Percentiles rank a stretch among this genome's conserved stretches.
These are phyloP conservation scores for Xerocomus nothofagi DNA, from an alignment of 1,284 basidiomycete species.

Conservation along the genomic window DNA sequence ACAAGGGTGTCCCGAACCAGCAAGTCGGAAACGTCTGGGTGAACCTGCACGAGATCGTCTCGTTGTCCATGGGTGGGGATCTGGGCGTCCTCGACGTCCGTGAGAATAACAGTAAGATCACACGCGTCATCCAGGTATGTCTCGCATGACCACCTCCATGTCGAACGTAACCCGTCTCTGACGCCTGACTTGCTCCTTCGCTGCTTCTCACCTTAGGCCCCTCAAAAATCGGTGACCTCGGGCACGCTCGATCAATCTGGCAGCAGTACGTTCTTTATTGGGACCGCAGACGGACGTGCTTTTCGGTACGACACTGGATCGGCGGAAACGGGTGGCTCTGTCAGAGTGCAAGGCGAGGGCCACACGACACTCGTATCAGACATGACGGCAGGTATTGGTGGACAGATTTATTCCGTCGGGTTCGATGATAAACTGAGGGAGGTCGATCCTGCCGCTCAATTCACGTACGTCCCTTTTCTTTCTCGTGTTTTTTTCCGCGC, in stretches of 20 bases:
- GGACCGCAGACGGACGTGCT: constrained; percentile 82
- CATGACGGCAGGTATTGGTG: constrained; percentile 48
- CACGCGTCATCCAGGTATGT: constrained; percentile 61
- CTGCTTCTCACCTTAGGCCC: constrained; percentile 48
- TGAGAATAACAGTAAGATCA: constrained; percentile 58
- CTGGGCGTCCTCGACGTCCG: constrained; percentile 82
- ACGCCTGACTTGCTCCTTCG: background rate
- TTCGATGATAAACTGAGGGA: constrained; percentile 82
- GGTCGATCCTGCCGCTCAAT: constrained; percentile 50
- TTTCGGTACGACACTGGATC: constrained; percentile 58
- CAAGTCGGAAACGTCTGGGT: constrained; percentile 91
- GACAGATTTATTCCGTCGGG: constrained; percentile 67
- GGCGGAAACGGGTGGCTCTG: constrained; percentile 24
- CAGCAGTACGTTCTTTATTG: constrained; percentile 70
- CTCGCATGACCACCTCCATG: background rate
- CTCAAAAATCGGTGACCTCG: constrained; percentile 79
- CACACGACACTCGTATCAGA: constrained; percentile 76
- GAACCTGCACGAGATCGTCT: constrained; percentile 68
- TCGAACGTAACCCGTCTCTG: background rate
- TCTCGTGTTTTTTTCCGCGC: background rate
- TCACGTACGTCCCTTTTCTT: constrained; percentile 49
- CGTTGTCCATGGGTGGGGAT: constrained; percentile 82
- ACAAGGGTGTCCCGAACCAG: constrained; percentile 69
- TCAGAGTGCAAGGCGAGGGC: constrained; percentile 58
- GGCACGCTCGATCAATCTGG: constrained; percentile 45